Conservation (phyloP, 441 rosid genomes). For the Sinapis alba region DNA sequence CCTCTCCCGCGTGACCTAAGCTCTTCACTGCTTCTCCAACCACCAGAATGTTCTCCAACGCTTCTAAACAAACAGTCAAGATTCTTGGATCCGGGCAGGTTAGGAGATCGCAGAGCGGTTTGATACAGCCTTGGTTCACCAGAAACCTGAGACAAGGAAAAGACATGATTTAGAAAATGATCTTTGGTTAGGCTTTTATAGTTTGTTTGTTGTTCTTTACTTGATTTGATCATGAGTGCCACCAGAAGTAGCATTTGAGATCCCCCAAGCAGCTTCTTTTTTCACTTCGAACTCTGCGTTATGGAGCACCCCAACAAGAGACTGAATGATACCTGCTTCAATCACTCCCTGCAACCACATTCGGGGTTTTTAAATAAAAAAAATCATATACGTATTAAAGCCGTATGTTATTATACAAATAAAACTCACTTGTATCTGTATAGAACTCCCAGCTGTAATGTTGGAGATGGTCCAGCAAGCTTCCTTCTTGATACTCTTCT, state of each 20-base stretch:
- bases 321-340: conserved; percentile 49
- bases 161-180: background rate
- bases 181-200: background rate
- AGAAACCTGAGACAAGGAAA: conserved; percentile 44
- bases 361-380: background rate
- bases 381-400: no score
- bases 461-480: conserved; percentile 67
- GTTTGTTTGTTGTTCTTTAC: conserved; percentile 23
- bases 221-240: conserved; percentile 60
- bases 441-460: conserved; percentile 54
- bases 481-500: conserved; percentile 57
- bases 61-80: conserved; percentile 54
- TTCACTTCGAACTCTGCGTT: conserved; percentile 59
- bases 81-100: conserved; percentile 57
- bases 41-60: conserved; percentile 59
- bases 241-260: conserved; percentile 60
- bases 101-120: conserved; percentile 57
- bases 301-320: conserved; percentile 53
- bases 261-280: conserved; percentile 65
- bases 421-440: conserved; percentile 53
- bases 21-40: conserved; percentile 58
- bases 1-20: conserved; percentile 40
- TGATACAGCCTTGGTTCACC: conserved; percentile 56
- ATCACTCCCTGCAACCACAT: conserved; percentile 49
- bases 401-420: background rate